Base-by-base conservation (phyloP, 1,139 yeast species). In the Waltiozyma sp. region DNA sequence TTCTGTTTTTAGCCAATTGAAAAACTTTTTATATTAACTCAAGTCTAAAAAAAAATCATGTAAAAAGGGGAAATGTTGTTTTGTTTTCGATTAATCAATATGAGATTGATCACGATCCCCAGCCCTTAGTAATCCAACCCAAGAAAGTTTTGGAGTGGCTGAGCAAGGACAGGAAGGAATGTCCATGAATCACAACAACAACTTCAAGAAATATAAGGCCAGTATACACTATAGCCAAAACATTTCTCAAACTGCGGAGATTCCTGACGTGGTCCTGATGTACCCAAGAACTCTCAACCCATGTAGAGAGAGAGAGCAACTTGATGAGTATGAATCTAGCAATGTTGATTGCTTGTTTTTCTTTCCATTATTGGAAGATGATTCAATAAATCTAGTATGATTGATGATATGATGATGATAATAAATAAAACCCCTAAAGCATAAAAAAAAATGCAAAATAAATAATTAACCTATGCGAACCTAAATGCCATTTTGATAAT, bases 401-500 rank as follows among this genome's bases (percentile, higher is more conserved):
- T n/a, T 31, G 34, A 31, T 31, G 18, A 31, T n/a, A 7, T 14
- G 18, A 31, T 31, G 34, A 31, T n/a, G 16, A n/a, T 8, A 23
- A n/a, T 14, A 31, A 31, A 31, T 31, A 31, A 31, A 31, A 31
- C 34, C 34, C 34, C 34, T 31, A 31, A 41, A 24, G 23, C 37
- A 37, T 38, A 41, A 43, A 43, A 48, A 45, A 42, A 47, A 42
- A 43, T 45, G 46, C 46, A 40, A 40, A 37, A 41, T 38, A 42
- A 45, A 37, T 37, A 38, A 43, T n/a, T 46, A 43, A 37, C 40
- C 41, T 33, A 40, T 35, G 40, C 47, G 43, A 46, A 49, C 52
- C 46, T 49, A 43, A 45, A 48, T 54, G 57, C 57, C 58, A 54
- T 53, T 55, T 55, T 54, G n/a, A 15, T 19, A 38, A 15, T 18